These are phyloP conservation scores for Neurospora sp. DNA, from an alignment of 495 filamentous ascomycete genomes.

Conservation along the genomic window DNA sequence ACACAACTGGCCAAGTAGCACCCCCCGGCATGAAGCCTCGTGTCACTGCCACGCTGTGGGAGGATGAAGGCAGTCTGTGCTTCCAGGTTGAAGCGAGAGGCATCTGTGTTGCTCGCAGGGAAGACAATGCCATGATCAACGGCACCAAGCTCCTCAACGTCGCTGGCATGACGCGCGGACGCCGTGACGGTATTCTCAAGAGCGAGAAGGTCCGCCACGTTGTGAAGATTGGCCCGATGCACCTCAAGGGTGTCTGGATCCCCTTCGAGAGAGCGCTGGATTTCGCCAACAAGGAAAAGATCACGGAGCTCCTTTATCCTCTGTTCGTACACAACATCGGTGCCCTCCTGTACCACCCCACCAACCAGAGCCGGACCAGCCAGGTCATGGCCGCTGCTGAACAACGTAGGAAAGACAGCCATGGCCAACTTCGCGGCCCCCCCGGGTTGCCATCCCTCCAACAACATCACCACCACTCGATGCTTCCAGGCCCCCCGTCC, in stretches of 20 bases:
- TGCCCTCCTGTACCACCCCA: conserved; percentile 84
- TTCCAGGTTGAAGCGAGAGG: conserved; percentile 97
- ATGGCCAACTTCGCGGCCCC: conserved; percentile 38
- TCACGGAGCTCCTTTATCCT: conserved; percentile 89
- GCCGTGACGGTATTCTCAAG: conserved; percentile 93
- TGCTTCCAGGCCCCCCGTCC: conserved; percentile 63
- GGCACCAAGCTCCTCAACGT: conserved; percentile 96
- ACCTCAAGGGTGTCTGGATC: conserved; percentile 98
- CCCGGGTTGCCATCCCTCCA: conserved; percentile 57
- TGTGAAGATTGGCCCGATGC: conserved; percentile 98
- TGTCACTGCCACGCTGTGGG: conserved; percentile 95
- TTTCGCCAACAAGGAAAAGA: conserved; percentile 99
- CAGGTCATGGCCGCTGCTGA: conserved; percentile 82
- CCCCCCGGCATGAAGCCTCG: conserved; percentile 98
- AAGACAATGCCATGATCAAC: conserved; percentile 99
- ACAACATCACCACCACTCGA: conserved; percentile 64
- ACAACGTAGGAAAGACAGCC: conserved; percentile 52
- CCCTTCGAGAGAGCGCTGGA: conserved; percentile 93
- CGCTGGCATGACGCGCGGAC: conserved; percentile 93
- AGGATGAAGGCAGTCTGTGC: conserved; percentile 94
- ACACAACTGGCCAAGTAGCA: conserved; percentile 83
- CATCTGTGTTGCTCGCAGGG: conserved; percentile 87
- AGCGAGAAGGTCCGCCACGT: conserved; percentile 95
- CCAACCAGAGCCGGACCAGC: conserved; percentile 72
- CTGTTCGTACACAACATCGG: conserved; percentile 98